These are phyloP conservation scores for Antrodiella citrinella DNA, from an alignment of 768 basidiomycete species.

Conservation along the genomic window DNA sequence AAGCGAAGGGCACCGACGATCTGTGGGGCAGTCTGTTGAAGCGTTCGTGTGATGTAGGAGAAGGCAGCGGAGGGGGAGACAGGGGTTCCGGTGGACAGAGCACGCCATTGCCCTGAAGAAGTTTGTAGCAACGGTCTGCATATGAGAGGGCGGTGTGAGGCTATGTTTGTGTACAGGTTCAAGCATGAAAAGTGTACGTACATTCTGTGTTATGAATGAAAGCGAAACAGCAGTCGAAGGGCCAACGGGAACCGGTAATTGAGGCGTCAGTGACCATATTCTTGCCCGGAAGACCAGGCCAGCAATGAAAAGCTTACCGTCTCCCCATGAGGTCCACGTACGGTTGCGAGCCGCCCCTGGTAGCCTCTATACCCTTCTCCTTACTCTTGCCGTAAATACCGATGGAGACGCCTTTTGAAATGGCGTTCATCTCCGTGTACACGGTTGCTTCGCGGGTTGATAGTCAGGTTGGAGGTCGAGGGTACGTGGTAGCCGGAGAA, in stretches of 20 bases:
- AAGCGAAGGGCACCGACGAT: conserved; percentile 72
- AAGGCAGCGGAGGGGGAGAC: conserved; percentile 70
- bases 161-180: not conserved
- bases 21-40: conserved; percentile 72
- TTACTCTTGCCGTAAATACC: conserved; percentile 61
- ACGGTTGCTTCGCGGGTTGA: conserved; percentile 56
- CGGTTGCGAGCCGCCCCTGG: conserved; percentile 57
- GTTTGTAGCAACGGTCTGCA: conserved; percentile 74
- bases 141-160: conserved; percentile 7
- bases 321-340: conserved; percentile 83
- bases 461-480: conserved; percentile 5
- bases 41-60: conserved; percentile 72
- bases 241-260: not conserved
- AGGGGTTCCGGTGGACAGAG: conserved; percentile 63
- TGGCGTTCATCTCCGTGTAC: conserved; percentile 89
- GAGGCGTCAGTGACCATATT: no score
- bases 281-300: not conserved
- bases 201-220: not conserved
- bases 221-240: not conserved
- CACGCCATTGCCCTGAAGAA: conserved; percentile 65
- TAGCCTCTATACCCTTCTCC: conserved; percentile 47
- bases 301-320: conserved; percentile 32
- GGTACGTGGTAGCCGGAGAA: conserved; percentile 5
- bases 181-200: not conserved
- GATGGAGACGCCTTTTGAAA: conserved; percentile 76